Evolutionary conservation across 495 filamentous ascomycete genomes (phyloP), one percentile per base, ranked within the genome.

Genomic region (Aspergillus kassunensis): DNA sequence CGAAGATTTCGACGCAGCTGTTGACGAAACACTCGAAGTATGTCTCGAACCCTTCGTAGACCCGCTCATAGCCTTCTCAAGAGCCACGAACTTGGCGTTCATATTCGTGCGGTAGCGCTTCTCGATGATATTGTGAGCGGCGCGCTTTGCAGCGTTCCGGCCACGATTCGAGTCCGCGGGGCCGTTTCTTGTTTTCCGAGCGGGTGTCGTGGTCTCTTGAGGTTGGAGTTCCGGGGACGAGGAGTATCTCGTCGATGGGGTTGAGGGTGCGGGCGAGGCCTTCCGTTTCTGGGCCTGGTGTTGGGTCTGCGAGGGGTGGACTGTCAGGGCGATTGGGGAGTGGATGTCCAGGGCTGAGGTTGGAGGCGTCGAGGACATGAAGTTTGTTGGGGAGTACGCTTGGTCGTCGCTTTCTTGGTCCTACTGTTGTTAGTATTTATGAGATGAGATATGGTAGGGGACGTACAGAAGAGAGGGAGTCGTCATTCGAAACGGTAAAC

Each of bases 121-220:
- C 59, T 79, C 75, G 53, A 79, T 77, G 58, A 75, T 69, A 59
- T 79, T 79, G 62, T 79, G 75, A 5, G 73, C 75, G n/a, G 72
- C 71, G 23, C 74, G 73, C 50, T 76, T 77, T 43, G 71, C 71
- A 25, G 71, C 69, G 36, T 74, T 74, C 45, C 71, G 71, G 31
- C 53, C 61, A 29, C 34, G 68, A 53, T 25, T 55, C 42, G 68
- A 70, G 54, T 70, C 65, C 16, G 58, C 61, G 18, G 67, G 69
- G 41, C n/a, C 18, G 16, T 56, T 65, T 33, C 64, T 58, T 29
- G 55, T 49, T 44, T 71, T 73, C 57, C 65, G 66, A 49, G 61
- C 47, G 10, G 62, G 27, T 16, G 52, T 42, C 12, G 52, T 35
- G 57, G 63, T 25, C 42, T 67, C 55, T 60, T 73, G 62, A 4